phyloP scores from a whole-genome alignment of 1,284 basidiomycete genomes.

The Cronartium ribicola region DNA sequence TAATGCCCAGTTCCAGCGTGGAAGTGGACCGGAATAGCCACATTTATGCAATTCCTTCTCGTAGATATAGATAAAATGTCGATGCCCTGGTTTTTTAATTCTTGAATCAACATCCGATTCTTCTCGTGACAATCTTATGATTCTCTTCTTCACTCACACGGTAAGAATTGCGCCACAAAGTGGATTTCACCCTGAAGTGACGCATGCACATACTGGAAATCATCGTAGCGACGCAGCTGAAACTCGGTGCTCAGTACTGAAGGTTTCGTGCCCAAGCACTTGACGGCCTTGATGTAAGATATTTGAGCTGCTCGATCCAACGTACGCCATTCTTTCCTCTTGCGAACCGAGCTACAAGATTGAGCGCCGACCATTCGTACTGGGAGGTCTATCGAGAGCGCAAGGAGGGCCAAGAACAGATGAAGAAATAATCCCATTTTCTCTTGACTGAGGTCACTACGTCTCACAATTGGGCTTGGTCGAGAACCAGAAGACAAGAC shows the following conservation, averaged over 20 bases:
- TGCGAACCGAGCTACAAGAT: constrained; percentile 11
- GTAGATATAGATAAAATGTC: constrained; percentile 28
- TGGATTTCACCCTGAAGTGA: constrained; percentile 18
- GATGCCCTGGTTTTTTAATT: constrained; percentile 26
- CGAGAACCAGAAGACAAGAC: too few species aligned
- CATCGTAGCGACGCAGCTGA: constrained; percentile 29
- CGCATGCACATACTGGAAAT: constrained; percentile 37
- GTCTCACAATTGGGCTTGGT: too few species aligned
- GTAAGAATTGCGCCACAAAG: constrained; percentile 37
- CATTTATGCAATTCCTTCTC: constrained; percentile 22
- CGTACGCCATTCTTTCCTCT: constrained; percentile 26
- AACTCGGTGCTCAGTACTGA: constrained; percentile 9
- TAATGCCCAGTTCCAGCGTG: constrained; percentile 35
- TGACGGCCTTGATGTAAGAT: constrained; percentile 36
- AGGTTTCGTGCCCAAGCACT: constrained; percentile 32
- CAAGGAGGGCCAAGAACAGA: too few species aligned
- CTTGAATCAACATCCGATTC: background rate
- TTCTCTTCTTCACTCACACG: constrained; percentile 15
- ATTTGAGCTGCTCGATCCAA: constrained; percentile 3
- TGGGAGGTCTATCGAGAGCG: too few species aligned
- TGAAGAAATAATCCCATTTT: too few species aligned
- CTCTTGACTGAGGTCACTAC: too few species aligned
- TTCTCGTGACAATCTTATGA: too few species aligned
- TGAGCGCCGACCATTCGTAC: background rate
- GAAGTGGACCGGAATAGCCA: constrained; percentile 12